Base-by-base conservation (phyloP, 1,284 basidiomycete genomes). In the Naganishia albida region DNA sequence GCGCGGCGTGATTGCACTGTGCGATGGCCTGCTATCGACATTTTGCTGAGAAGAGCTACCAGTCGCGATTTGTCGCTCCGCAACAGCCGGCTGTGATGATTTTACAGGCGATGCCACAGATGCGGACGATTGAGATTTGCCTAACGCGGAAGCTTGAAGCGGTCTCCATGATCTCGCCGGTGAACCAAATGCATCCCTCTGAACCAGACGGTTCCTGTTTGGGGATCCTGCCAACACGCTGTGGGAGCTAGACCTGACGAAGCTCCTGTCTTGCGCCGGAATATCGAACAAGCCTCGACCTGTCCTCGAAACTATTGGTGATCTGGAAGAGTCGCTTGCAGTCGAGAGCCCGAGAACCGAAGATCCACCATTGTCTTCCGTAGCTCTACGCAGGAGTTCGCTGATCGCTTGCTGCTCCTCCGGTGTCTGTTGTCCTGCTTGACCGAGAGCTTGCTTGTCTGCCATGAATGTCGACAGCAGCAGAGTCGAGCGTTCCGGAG, bases 321-420 rank as follows among this genome's bases (percentile, higher is more conserved):
- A 53, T 26, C 60, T 25, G n/a, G 39, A 34, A 1, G 51, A n/a
- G 23, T n/a, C 18, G n/a, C 48, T 51, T 12, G 28, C 28, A 1
- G 30, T 51, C 1, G 50, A 62, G 25, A 13, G 18, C 0, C 51
- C 49, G 18, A 53, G 51, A 6, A 46, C 13, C 2, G 49, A 62
- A 2, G 59, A 30, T 6, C 25, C 40, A 4, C 42, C 60, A 15
- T 43, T 34, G n/a, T 62, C 49, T n/a, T 57, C 55, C 30, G 49
- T 51, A 7, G 64, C 56, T 25, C 64, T 40, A 6, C 59, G 40
- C 51, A 66, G 39, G 1, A 66, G 52, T 26, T 66, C 64, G 30
- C 50, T 46, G 54, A 66, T 51, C 7, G 64, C 64, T 26, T 43
- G 50, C 44, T 66, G 54, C 23, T 66, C 64, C 30, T 62, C 57